Conservation (phyloP, 106 monocot species). For the Gastrodia elata region DNA sequence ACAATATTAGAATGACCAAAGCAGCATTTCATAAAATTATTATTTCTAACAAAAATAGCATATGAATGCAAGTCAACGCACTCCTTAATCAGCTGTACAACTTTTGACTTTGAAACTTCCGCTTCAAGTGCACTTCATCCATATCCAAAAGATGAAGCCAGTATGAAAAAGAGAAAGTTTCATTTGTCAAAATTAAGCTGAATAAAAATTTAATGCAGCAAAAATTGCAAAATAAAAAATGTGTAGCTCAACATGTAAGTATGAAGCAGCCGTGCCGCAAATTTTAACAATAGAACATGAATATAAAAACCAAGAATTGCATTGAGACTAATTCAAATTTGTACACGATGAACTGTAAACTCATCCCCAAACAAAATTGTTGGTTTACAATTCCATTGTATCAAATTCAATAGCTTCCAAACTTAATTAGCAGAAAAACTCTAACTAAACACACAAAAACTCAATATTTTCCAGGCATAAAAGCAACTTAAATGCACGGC, state of each 20-base stretch:
- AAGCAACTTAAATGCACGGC: no score
- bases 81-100: background rate
- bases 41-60: background rate
- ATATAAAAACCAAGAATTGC: background rate
- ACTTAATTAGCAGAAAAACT: background rate
- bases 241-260: background rate
- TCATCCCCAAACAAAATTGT: background rate
- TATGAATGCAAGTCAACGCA: background rate
- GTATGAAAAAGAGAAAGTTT: background rate
- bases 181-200: background rate
- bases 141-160: background rate
- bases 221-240: background rate
- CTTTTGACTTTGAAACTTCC: background rate
- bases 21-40: background rate
- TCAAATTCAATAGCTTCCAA: background rate
- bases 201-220: constrained; percentile 1
- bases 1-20: background rate
- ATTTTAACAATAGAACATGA: background rate
- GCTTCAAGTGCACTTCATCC: background rate
- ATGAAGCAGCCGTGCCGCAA: background rate
- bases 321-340: background rate
- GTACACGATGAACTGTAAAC: background rate
- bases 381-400: background rate
- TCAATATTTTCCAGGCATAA: no score
- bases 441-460: no score